Evolutionary conservation across 768 basidiomycete genomes (phyloP).

Genomic region (Cyclocybe aegerita): DNA sequence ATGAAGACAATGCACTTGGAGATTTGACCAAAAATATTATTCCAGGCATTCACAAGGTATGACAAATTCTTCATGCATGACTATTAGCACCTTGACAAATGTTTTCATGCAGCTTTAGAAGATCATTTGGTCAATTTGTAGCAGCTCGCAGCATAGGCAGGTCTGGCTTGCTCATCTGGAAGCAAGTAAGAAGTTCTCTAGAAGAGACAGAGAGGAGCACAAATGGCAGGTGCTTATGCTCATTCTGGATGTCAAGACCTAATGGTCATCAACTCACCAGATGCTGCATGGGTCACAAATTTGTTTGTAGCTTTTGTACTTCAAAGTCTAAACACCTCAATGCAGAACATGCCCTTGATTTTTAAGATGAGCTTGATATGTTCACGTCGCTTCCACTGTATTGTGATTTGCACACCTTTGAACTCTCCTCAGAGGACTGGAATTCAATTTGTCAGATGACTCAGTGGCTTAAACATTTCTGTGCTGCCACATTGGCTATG

Average conservation of each 20-base stretch:
- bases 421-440: constrained; percentile 26
- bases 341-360: constrained; percentile 23
- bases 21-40: background rate
- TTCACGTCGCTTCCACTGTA: constrained; percentile 12
- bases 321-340: background rate
- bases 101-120: constrained; percentile 18
- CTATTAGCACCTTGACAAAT: background rate
- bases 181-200: constrained; percentile 7
- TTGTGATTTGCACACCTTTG: constrained; percentile 13
- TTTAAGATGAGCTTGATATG: constrained; percentile 10
- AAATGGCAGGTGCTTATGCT: constrained; percentile 20
- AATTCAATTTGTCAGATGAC: constrained; percentile 14
- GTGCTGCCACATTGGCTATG: no score
- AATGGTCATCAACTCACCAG: constrained; percentile 29
- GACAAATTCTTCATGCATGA: background rate
- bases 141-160: constrained; percentile 10
- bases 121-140: constrained; percentile 10
- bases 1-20: background rate
- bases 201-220: background rate
- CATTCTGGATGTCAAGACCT: constrained; percentile 27
- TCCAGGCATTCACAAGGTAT: constrained; percentile 13
- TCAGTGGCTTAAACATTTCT: constrained; percentile 24
- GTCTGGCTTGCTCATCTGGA: constrained; percentile 8
- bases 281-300: constrained; percentile 24
- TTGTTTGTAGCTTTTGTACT: background rate